Evolutionary conservation across 2,329 filamentous ascomycete species (phyloP).

Genomic region (Hymenoscyphus infarciens): DNA sequence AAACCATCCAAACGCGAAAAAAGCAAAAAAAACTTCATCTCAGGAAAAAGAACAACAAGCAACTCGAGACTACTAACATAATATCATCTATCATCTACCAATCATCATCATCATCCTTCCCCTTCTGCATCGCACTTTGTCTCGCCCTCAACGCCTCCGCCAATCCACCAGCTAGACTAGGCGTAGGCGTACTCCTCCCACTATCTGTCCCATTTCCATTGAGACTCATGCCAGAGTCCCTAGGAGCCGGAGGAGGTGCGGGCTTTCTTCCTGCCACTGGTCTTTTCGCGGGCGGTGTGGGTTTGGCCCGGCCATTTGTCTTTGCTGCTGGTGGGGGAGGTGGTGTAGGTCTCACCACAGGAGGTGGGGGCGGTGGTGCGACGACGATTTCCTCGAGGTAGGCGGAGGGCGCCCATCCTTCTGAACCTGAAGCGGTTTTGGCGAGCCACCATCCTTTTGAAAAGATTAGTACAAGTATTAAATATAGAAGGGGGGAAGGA

Average conservation of each 20-base stretch:
- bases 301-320: conserved; percentile 36
- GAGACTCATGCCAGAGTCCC: conserved; percentile 67
- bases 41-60: background rate
- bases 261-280: conserved; percentile 72
- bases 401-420: conserved; percentile 90
- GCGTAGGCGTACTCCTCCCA: conserved; percentile 69
- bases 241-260: conserved; percentile 58
- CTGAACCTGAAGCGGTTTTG: conserved; percentile 60
- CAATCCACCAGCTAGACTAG: conserved; percentile 68
- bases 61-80: background rate
- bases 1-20: background rate
- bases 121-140: conserved; percentile 67
- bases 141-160: conserved; percentile 75
- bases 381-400: conserved; percentile 84
- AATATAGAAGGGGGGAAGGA: background rate
- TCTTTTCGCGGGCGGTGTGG: conserved; percentile 64
- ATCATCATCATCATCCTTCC: conserved; percentile 35
- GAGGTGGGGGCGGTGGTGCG: conserved; percentile 56
- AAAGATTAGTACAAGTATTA: conserved; percentile 35
- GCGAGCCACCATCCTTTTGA: conserved; percentile 89
- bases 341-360: conserved; percentile 35
- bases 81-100: conserved; percentile 28
- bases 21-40: background rate
- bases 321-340: conserved; percentile 24
- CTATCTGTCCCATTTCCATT: conserved; percentile 54